A percentile compares a stretch with the other conserved stretches of the same genome.
Evolutionary conservation across 345 rosid species (phyloP).

Genomic region (Noccaea bulbosa): DNA sequence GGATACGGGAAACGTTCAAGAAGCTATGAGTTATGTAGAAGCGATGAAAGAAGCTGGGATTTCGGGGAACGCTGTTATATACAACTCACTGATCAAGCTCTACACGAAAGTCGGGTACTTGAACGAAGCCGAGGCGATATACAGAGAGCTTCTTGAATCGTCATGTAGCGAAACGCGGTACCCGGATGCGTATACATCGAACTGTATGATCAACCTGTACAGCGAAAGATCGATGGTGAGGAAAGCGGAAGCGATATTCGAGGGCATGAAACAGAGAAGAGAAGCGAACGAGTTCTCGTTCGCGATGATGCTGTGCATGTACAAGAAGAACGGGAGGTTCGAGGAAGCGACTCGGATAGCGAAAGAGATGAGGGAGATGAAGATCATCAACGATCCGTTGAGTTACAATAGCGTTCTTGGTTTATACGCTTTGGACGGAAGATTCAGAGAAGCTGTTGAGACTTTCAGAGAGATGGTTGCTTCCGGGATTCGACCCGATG

Average conservation of each 20-base stretch:
- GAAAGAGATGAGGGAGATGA: conserved; percentile 64
- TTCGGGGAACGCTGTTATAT: conserved; percentile 59
- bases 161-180: conserved; percentile 27
- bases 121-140: conserved; percentile 76
- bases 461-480: conserved; percentile 72
- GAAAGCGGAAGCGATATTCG: conserved; percentile 64
- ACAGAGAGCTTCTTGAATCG: conserved; percentile 51
- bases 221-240: conserved; percentile 69
- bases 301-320: conserved; percentile 89
- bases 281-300: conserved; percentile 79
- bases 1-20: conserved; percentile 65
- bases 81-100: conserved; percentile 80
- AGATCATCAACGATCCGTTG: conserved; percentile 61
- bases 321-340: conserved; percentile 71
- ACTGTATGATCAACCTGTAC: conserved; percentile 90
- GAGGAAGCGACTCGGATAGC: conserved; percentile 73
- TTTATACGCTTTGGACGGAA: conserved; percentile 70
- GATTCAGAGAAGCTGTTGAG: conserved; percentile 62
- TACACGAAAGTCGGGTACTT: conserved; percentile 78
- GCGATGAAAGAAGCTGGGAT: conserved; percentile 69
- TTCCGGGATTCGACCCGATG: conserved; percentile 59
- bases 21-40: conserved; percentile 60
- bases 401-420: conserved; percentile 74
- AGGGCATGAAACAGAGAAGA: conserved; percentile 60
- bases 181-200: conserved; percentile 67